Conservation (phyloP, 768 basidiomycete genomes). For the Galerina marginata region DNA sequence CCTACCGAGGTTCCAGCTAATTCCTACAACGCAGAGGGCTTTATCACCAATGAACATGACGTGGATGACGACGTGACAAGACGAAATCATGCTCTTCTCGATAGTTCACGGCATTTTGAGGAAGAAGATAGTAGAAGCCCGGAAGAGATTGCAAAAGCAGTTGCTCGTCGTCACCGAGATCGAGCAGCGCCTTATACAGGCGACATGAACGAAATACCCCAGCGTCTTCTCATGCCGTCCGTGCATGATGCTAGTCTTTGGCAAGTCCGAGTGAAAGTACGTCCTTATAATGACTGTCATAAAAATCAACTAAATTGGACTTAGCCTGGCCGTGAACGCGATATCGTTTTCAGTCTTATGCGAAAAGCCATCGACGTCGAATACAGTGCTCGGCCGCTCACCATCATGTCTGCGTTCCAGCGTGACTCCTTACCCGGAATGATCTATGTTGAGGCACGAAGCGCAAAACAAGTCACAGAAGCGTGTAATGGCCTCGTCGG, state of each 20-base stretch:
- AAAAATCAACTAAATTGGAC: background rate
- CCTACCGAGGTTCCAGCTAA: conserved; percentile 8
- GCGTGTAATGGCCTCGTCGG: conserved; percentile 93
- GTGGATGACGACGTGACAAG: conserved; percentile 65
- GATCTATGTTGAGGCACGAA: conserved; percentile 95
- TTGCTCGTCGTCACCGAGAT: conserved; percentile 76
- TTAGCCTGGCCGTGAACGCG: conserved; percentile 90
- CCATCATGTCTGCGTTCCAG: conserved; percentile 94
- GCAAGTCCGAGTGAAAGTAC: conserved; percentile 92
- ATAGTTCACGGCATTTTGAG: conserved; percentile 63
- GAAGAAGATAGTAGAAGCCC: conserved; percentile 81
- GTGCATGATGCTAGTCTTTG: conserved; percentile 95
- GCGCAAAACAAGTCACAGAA: conserved; percentile 81
- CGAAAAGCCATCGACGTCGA: conserved; percentile 89
- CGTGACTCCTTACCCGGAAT: conserved; percentile 94
- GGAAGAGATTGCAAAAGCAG: conserved; percentile 81
- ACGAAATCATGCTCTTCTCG: conserved; percentile 71
- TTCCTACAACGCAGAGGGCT: conserved; percentile 54
- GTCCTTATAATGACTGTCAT: conserved; percentile 17
- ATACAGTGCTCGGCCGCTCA: conserved; percentile 75
- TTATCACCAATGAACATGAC: conserved; percentile 73
- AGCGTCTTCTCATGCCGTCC: conserved; percentile 93
- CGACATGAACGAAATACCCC: conserved; percentile 93
- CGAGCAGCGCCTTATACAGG: conserved; percentile 81
- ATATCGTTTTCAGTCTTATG: conserved; percentile 93